Conservation (phyloP, 2,329 filamentous ascomycete genomes). For the Stylonectria norvegica region DNA sequence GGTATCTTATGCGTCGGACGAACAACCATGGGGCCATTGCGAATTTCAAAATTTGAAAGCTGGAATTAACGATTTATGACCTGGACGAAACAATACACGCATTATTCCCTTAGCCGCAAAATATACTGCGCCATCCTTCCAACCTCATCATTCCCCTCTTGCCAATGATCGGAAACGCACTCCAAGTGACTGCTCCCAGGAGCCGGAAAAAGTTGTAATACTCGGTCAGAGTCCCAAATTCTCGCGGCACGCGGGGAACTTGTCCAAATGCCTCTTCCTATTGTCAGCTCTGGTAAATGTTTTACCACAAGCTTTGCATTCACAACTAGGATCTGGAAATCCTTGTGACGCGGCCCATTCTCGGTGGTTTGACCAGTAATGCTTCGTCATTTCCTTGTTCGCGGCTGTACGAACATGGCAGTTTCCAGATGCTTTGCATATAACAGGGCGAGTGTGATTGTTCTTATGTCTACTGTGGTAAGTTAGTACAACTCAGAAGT, state of each 20-base stretch:
- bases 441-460: slow-evolving; percentile 3
- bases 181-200: no score
- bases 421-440: neutral
- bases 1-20: slow-evolving; percentile 3
- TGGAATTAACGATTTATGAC: no score
- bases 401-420: neutral
- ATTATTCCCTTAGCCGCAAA: no score
- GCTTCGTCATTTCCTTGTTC: slow-evolving; percentile 7
- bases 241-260: slow-evolving; percentile 9
- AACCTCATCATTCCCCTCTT: no score
- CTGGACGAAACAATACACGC: no score
- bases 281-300: slow-evolving; percentile 8
- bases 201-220: neutral
- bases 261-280: slow-evolving; percentile 8
- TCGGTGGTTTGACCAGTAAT: slow-evolving; percentile 13
- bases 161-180: no score
- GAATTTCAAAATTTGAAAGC: no score
- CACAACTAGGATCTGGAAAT: neutral
- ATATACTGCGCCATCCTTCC: no score
- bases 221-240: slow-evolving; percentile 8
- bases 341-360: neutral
- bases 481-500: neutral
- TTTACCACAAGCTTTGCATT: slow-evolving; percentile 7
- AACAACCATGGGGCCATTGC: no score
- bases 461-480: slow-evolving; percentile 6